Percentiles rank a stretch among this genome's conserved stretches.
phyloP scores from a whole-genome alignment of 768 basidiomycete genomes.

The Lepiota venenata region DNA sequence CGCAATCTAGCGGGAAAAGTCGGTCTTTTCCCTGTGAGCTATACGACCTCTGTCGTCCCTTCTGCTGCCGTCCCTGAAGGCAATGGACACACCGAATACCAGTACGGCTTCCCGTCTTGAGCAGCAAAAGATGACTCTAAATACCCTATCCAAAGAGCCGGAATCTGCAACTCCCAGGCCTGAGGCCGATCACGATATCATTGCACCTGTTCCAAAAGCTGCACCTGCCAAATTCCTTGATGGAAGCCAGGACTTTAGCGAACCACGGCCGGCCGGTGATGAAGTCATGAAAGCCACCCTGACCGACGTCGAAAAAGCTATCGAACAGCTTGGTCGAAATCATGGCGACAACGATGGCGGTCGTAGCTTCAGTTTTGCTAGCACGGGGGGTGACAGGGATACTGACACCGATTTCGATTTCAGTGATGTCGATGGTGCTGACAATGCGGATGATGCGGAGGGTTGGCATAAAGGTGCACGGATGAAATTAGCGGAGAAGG shows the following conservation, averaged over 20 bases:
- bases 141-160: constrained; percentile 45
- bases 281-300: constrained; percentile 84
- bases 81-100: neutral
- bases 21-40: constrained; percentile 91
- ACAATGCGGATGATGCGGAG: constrained; percentile 34
- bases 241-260: constrained; percentile 21
- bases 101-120: neutral
- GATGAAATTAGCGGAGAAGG: constrained; percentile 66
- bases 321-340: constrained; percentile 74
- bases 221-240: constrained; percentile 27
- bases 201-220: constrained; percentile 34
- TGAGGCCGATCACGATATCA: constrained; percentile 20
- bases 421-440: constrained; percentile 43
- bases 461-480: constrained; percentile 66
- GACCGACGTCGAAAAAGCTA: constrained; percentile 88
- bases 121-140: constrained; percentile 26
- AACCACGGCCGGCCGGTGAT: constrained; percentile 25
- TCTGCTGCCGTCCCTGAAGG: neutral
- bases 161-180: constrained; percentile 33
- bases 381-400: constrained; percentile 55
- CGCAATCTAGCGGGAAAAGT: constrained; percentile 75
- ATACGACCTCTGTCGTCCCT: constrained; percentile 66
- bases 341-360: constrained; percentile 49
- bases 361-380: constrained; percentile 70
- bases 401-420: constrained; percentile 52